phyloP scores from a whole-genome alignment of 768 basidiomycete species.

The Amanita molliuscula region DNA sequence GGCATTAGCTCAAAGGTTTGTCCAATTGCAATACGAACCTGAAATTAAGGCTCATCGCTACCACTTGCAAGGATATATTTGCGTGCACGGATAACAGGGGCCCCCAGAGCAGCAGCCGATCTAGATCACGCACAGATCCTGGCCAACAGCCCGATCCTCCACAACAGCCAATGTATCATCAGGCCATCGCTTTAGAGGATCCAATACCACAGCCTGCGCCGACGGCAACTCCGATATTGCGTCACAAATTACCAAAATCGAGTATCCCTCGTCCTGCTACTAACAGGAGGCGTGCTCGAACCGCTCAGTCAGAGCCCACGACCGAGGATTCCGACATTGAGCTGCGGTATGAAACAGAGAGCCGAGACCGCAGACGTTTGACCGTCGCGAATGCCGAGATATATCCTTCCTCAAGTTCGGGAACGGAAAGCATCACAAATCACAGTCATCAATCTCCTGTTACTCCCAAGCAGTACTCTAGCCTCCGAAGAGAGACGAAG shows the following conservation, averaged over 20 bases:
- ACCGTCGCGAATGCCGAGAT: constrained; percentile 35
- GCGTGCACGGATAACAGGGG: constrained; percentile 2
- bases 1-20: constrained; percentile 12
- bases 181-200: neutral
- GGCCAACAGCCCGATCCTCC: constrained; percentile 11
- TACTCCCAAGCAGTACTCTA: neutral
- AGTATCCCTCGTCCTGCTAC: constrained; percentile 25
- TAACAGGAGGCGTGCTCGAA: constrained; percentile 13
- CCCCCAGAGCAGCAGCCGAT: neutral
- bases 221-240: constrained; percentile 7
- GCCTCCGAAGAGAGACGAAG: neutral
- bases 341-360: constrained; percentile 26
- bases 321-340: constrained; percentile 37
- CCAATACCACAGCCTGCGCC: neutral
- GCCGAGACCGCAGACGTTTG: constrained; percentile 27
- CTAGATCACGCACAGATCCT: constrained; percentile 27
- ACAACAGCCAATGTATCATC: constrained; percentile 3
- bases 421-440: constrained; percentile 14
- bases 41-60: neutral
- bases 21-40: neutral
- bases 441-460: neutral
- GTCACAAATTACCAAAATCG: constrained; percentile 12
- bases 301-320: constrained; percentile 12
- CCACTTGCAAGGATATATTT: constrained; percentile 4
- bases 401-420: constrained; percentile 22